Percentiles rank a stretch among this genome's conserved stretches.
Conservation (phyloP, 2,329 filamentous ascomycete species). For the Alternaria brassicae region DNA sequence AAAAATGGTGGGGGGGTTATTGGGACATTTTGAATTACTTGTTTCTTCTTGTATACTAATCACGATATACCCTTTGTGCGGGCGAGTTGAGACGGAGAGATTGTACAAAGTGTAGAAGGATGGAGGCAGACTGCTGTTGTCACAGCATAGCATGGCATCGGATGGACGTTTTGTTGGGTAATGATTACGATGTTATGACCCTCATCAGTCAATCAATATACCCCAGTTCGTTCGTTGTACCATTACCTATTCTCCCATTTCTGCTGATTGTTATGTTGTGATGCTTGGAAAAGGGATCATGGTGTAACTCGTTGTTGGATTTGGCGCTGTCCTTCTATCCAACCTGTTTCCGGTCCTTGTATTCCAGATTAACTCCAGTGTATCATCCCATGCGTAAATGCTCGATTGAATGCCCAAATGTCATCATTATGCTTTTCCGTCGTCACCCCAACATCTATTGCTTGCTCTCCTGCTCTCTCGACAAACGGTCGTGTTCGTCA, state of each 20-base stretch:
- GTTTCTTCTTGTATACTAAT: conserved; percentile 27
- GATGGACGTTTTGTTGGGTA: conserved; percentile 13
- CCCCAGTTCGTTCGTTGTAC: conserved; percentile 1
- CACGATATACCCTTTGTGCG: conserved; percentile 32
- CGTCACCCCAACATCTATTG: not conserved
- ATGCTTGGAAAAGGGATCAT: not conserved
- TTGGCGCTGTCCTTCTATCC: not conserved
- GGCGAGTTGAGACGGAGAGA: conserved; percentile 7
- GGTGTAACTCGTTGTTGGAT: not conserved
- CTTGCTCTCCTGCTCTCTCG: conserved; percentile 54
- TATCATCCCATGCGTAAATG: conserved; percentile 7
- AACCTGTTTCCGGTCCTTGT: not conserved
- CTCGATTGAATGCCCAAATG: not conserved
- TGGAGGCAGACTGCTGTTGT: not conserved
- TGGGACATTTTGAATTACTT: conserved; percentile 1
- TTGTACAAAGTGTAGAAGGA: conserved; percentile 1
- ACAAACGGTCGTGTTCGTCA: conserved; percentile 83
- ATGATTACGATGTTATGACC: conserved; percentile 28
- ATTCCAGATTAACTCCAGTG: conserved; percentile 6
- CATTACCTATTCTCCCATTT: not conserved
- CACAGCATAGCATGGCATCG: conserved; percentile 1
- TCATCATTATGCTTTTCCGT: not conserved
- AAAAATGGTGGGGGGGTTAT: conserved; percentile 3
- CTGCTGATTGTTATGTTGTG: not conserved
- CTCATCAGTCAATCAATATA: conserved; percentile 13